These are phyloP conservation scores for Fagopyrum esculentum DNA, from an alignment of 148 eudicot species.

Conservation along the genomic window DNA sequence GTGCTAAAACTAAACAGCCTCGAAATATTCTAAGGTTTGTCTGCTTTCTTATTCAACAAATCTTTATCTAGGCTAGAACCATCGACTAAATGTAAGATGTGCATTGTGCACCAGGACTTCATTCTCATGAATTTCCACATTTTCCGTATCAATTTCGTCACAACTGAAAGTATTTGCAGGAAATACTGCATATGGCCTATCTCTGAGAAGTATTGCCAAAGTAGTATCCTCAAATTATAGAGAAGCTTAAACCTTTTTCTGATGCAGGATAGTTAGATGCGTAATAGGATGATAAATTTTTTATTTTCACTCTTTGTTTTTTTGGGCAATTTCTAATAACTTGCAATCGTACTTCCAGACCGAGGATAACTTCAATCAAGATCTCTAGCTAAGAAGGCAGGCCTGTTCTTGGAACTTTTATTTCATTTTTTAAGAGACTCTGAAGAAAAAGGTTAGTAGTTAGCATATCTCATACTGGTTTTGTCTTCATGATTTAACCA, in stretches of 20 bases:
- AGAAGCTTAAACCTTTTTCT: too few species aligned
- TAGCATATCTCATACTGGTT: not conserved
- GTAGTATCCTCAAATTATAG: too few species aligned
- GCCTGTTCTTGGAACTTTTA: not conserved
- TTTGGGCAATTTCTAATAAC: not conserved
- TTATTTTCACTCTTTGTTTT: not conserved
- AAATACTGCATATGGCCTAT: not conserved
- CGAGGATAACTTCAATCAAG: not conserved
- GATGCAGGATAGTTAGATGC: too few species aligned
- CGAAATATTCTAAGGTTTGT: slow-evolving; percentile 5
- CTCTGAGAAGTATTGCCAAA: too few species aligned
- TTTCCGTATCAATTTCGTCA: not conserved
- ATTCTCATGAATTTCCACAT: not conserved
- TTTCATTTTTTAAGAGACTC: not conserved
- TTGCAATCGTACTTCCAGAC: not conserved
- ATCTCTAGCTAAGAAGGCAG: not conserved
- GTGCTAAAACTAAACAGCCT: slow-evolving; percentile 2
- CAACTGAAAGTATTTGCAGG: not conserved
- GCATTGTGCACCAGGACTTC: not conserved
- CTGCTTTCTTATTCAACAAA: not conserved
- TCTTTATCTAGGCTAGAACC: not conserved
- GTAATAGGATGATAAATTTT: not conserved
- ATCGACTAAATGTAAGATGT: not conserved
- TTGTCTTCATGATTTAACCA: not conserved
- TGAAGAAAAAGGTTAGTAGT: not conserved